A percentile compares a stretch with the other conserved stretches of the same genome.
These are phyloP conservation scores for Thalassiosira mediterranea DNA, from an alignment of 352 stramenopile genomes.

Conservation along the genomic window DNA sequence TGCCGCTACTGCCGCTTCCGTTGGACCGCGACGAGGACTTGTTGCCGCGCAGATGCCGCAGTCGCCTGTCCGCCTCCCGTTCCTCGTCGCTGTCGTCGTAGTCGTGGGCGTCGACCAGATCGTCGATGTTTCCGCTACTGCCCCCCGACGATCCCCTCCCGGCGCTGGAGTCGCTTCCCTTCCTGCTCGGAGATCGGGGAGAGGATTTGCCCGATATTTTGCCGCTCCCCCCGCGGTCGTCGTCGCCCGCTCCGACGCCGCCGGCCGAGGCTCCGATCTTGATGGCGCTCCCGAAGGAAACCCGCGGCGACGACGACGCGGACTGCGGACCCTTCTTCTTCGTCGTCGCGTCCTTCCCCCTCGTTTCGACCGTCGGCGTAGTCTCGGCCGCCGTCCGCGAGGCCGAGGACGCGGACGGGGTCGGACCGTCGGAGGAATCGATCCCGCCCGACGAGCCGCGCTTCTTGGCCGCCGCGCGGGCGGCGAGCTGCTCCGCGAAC, in stretches of 20 bases:
- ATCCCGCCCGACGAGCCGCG: neutral
- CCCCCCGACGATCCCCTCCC: too few species aligned
- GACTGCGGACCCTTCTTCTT: neutral
- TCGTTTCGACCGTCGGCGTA: neutral
- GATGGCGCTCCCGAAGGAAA: neutral
- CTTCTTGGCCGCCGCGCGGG: conserved; percentile 2
- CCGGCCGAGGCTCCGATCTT: neutral
- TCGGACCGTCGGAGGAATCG: neutral
- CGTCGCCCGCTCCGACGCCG: neutral
- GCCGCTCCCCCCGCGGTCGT: neutral
- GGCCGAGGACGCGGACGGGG: neutral
- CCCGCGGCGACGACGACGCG: neutral
- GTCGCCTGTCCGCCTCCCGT: too few species aligned
- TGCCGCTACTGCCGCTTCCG: neutral
- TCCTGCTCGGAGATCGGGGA: neutral
- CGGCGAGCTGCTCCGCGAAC: conserved; percentile 19
- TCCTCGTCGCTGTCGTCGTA: neutral
- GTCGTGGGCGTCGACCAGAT: neutral
- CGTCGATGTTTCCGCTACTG: neutral
- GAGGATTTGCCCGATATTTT: neutral
- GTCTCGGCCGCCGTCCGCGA: neutral
- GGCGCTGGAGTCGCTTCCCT: too few species aligned
- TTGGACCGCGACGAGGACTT: neutral
- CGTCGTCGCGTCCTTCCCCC: neutral
- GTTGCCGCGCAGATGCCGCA: too few species aligned